Base-by-base conservation (phyloP, 345 rosid genomes). In the Raphanus sativus region DNA sequence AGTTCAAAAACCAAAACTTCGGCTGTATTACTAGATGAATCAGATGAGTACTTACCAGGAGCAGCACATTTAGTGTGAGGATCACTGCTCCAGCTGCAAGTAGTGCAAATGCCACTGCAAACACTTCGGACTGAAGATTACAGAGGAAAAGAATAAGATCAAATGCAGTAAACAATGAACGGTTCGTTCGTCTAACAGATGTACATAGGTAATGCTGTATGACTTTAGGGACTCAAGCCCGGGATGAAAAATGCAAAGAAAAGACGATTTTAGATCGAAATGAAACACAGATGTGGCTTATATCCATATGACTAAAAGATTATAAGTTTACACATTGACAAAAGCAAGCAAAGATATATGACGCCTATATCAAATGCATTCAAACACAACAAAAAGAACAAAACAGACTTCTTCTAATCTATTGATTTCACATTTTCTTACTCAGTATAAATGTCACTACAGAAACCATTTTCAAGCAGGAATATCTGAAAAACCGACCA, bases 81-180 rank as follows among this genome's bases (percentile, higher is more conserved):
- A 50, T 50, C 55, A 50, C 55, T n/a, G 55, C 55, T 50, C 55
- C 55, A 50, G 55, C 55, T 50, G 55, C 55, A 50, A 50, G 55
- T 50, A 50, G 55, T n/a, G 55, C 55, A 48, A 48, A 48, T n/a
- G 55, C 55, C 16, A 48, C 55, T 17, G 55, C 55, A 48, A 48
- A 48, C 55, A 48, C 55, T 48, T 48, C 55, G 2, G 55, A 48
- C 55, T 48, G 55, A n/a, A 48, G 2, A 48, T 48, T 5, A 48
- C 55, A n/a, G 55, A 48, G 55, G 2, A 48, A 48, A n/a, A 1
- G 17, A 48, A 15, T 48, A 6, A 48, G 55, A 48, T 17, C 55
- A 48, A n/a, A n/a, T n/a, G 17, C 17, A 48, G 7, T n/a, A 40
- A 13, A 9, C 48, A 40, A 40, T 45, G 54, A 45, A 45, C 52